Evolutionary conservation across 78 protist species (phyloP).

Genomic region (Dictyostelium citrinum): DNA sequence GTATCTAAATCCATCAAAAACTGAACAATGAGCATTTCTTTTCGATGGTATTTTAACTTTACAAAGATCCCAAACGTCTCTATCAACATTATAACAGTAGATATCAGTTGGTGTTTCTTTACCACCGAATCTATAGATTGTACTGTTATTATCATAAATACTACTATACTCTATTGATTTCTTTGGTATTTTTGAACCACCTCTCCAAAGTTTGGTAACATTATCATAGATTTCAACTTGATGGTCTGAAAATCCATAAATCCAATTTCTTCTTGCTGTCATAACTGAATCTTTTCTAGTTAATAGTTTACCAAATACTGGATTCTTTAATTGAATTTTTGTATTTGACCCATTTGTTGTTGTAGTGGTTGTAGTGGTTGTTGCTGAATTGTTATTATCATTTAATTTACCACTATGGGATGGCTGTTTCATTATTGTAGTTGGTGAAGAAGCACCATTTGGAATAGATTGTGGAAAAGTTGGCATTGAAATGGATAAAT

Average conservation of each 20-base stretch:
- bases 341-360: background rate
- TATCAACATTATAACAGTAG: background rate
- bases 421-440: background rate
- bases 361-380: background rate
- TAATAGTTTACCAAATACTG: slow-evolving; percentile 62
- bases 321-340: slow-evolving; percentile 48
- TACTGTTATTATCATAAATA: slow-evolving; percentile 7
- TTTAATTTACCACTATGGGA: background rate
- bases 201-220: slow-evolving; percentile 15
- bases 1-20: slow-evolving; percentile 15
- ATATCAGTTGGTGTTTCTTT: slow-evolving; percentile 5
- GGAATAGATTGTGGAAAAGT: background rate
- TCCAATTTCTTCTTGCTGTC: background rate
- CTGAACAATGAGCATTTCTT: slow-evolving; percentile 29
- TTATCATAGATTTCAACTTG: slow-evolving; percentile 40
- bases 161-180: slow-evolving; percentile 13
- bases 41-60: background rate
- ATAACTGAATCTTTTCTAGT: slow-evolving; percentile 55
- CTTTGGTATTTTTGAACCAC: background rate
- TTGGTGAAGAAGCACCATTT: background rate
- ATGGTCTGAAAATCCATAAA: slow-evolving; percentile 23
- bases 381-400: background rate
- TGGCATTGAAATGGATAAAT: background rate
- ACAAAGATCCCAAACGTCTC: background rate
- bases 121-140: slow-evolving; percentile 57